phyloP scores from a whole-genome alignment of 176 grass and related monocot species.

The Miscanthus lutarioriparius region DNA sequence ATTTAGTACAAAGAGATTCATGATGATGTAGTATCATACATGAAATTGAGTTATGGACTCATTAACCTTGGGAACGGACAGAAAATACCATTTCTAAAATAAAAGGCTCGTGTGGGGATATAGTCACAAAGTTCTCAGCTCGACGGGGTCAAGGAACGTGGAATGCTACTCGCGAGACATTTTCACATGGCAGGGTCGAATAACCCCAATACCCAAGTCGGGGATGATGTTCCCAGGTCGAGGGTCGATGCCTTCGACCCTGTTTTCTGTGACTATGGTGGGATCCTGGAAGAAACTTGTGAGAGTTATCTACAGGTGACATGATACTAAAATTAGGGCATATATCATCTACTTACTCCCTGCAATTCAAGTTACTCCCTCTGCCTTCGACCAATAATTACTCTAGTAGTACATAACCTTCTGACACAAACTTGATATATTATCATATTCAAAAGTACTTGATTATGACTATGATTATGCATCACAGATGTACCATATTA shows the following conservation, averaged over 20 bases:
- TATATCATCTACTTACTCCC: not conserved
- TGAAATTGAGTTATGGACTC: not conserved
- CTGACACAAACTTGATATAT: not conserved
- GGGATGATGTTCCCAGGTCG: not conserved
- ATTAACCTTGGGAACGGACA: not conserved
- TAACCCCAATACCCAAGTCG: not conserved
- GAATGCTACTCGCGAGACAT: not conserved
- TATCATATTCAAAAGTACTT: not conserved
- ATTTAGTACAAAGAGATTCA: not conserved
- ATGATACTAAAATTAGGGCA: slow-evolving; percentile 9
- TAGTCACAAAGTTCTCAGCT: not conserved
- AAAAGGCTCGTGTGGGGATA: not conserved
- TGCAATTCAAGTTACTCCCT: not conserved
- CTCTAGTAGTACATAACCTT: not conserved
- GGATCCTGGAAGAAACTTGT: not conserved
- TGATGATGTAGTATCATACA: not conserved
- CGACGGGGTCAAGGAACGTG: not conserved
- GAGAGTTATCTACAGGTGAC: not conserved
- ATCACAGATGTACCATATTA: not conserved
- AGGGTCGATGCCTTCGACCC: not conserved
- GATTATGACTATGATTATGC: not conserved
- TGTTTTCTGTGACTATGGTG: not conserved
- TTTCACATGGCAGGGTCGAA: not conserved
- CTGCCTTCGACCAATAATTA: not conserved
- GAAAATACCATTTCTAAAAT: not conserved